Base-by-base conservation (phyloP, 371 early-diverging fungal genomes). In the Ordospora pajunii region DNA sequence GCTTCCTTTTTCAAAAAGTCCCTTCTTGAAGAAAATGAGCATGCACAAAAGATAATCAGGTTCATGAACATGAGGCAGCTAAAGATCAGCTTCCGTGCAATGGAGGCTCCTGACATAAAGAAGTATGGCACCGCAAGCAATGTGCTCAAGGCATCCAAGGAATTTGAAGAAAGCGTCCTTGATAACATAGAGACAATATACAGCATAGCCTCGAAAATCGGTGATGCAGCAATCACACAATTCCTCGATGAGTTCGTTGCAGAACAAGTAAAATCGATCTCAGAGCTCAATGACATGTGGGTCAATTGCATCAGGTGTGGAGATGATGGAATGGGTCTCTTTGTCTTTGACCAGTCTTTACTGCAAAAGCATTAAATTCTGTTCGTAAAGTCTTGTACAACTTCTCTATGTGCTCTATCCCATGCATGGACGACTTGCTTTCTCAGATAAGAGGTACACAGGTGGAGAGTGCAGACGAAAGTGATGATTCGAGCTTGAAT, bases 221-320 rank as follows among this genome's bases (percentile, higher is more conserved):
- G 62, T 51, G 70, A 78, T 46, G 67, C 14, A 17, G 0, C 75
- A 7, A 64, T 50, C 21, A 40, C 40, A 9, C 23, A 44, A 12
- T 78, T 78, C 49, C 25, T 78, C 2, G 79, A 78, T 58, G 54
- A 48, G 19, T 78, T 70, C 65, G 53, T 78, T 44, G 53, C 46
- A 4, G 75, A 73, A 40, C 74, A 78, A 50, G 74, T 74, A 0
- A 48, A 51, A 32, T 27, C 40, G 6, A 70, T 78, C 11, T 70
- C 73, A 27, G 67, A 78, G 52, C 37, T 74, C 27, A 70, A 53
- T 19, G 74, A 73, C 50, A 17, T 51, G 7, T 19, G 43, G 7
- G 66, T 46, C 64, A 75, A 73, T 63, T 74, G 70, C 40, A 44
- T 43, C 25, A 78, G 79, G 23, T 78, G 79, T 70, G 66, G 45